These are phyloP conservation scores for Elongisporangium prolatum DNA, from an alignment of 352 stramenopile species.

Conservation along the genomic window DNA sequence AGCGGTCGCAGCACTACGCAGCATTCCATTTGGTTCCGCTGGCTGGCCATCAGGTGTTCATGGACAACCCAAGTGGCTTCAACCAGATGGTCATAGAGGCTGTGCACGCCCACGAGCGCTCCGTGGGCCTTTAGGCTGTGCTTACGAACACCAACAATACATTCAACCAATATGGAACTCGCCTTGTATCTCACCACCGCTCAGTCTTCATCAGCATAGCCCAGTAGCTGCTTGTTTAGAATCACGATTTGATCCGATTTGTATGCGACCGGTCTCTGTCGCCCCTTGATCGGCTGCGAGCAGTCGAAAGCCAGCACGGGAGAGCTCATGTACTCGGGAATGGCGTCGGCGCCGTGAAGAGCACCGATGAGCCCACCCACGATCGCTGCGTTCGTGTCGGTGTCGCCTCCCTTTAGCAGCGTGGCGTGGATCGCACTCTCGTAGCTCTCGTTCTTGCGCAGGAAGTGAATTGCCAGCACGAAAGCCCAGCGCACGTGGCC, in stretches of 20 bases:
- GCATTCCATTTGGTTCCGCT: slow-evolving; percentile 60
- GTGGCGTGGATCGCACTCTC: slow-evolving; percentile 41
- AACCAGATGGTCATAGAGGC: slow-evolving; percentile 67
- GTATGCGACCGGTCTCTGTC: slow-evolving; percentile 23
- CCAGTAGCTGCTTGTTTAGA: slow-evolving; percentile 20
- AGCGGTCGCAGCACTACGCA: slow-evolving; percentile 53
- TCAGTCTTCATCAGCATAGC: too few species aligned
- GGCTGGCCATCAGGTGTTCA: slow-evolving; percentile 79
- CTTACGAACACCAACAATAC: too few species aligned
- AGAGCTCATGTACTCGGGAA: slow-evolving; percentile 34
- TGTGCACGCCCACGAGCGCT: slow-evolving; percentile 57
- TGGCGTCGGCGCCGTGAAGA: slow-evolving; percentile 34
- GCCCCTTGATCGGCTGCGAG: slow-evolving; percentile 1
- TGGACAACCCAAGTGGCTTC: slow-evolving; percentile 80
- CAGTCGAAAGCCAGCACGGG: slow-evolving; percentile 42
- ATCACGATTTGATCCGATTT: slow-evolving; percentile 19
- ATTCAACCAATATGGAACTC: too few species aligned
- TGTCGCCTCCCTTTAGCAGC: slow-evolving; percentile 49
- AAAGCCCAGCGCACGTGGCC: slow-evolving; percentile 53
- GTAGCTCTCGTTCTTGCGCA: slow-evolving; percentile 32
- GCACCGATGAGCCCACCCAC: slow-evolving; percentile 44
- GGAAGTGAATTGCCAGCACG: slow-evolving; percentile 38
- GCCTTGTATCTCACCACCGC: too few species aligned
- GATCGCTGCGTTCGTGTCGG: slow-evolving; percentile 59
- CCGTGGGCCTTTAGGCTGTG: slow-evolving; percentile 15